These are phyloP conservation scores for Pichia sp. DNA, from an alignment of 1,139 yeast species.

Conservation along the genomic window DNA sequence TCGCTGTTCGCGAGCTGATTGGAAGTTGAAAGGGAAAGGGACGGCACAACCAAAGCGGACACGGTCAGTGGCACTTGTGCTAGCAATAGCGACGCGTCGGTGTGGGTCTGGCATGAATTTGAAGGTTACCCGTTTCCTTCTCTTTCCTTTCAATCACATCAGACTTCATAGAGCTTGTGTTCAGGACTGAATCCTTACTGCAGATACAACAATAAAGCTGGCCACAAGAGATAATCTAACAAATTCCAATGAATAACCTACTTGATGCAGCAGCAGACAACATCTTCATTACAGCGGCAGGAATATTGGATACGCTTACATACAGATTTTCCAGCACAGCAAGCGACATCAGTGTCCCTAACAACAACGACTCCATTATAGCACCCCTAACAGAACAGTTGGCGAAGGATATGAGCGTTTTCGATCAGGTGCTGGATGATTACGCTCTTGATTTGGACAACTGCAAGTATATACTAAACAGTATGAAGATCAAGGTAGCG, in stretches of 20 bases:
- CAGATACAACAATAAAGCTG: no score
- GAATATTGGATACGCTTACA: conserved; percentile 24
- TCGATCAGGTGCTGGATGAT: conserved; percentile 31
- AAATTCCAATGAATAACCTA: conserved; percentile 22
- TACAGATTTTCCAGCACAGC: conserved; percentile 24
- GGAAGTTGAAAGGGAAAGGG: no score
- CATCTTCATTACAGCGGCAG: conserved; percentile 25
- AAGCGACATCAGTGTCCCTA: conserved; percentile 25
- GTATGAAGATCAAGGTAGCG: conserved; percentile 23
- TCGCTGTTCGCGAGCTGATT: background rate
- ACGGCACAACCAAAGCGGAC: background rate
- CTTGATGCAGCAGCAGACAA: conserved; percentile 26
- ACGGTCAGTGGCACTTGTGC: background rate
- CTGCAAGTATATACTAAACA: conserved; percentile 28
- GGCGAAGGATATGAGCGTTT: conserved; percentile 24
- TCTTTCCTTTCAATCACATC: no score
- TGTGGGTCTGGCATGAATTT: no score
- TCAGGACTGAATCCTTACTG: no score
- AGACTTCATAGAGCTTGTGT: no score
- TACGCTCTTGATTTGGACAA: conserved; percentile 29
- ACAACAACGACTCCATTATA: conserved; percentile 23
- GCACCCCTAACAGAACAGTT: conserved; percentile 22
- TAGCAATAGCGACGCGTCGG: background rate
- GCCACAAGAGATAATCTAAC: no score
- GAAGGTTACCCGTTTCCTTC: no score